Conservation (phyloP, 2,329 filamentous ascomycete genomes). For the Parastagonospora nodorum region DNA sequence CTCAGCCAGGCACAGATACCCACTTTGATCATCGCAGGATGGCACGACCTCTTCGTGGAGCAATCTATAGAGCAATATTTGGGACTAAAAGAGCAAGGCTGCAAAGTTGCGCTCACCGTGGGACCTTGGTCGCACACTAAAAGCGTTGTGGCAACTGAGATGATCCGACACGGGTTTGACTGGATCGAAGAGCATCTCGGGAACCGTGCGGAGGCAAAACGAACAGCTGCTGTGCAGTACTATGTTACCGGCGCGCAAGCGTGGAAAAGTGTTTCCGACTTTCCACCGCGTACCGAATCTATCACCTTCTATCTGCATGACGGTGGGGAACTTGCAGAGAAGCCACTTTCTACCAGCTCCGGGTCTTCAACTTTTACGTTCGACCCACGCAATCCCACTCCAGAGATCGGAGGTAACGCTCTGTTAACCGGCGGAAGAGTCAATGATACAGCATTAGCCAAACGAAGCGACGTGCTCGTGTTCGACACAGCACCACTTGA, state of each 20-base stretch:
- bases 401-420: constrained; percentile 16
- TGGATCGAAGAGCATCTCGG: constrained; percentile 16
- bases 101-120: constrained; percentile 13
- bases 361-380: constrained; percentile 11
- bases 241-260: constrained; percentile 20
- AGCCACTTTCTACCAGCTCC: not conserved
- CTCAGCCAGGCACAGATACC: constrained; percentile 15
- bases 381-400: constrained; percentile 16
- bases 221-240: constrained; percentile 10
- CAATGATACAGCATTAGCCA: constrained; percentile 12
- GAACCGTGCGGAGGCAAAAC: not conserved
- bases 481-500: constrained; percentile 14
- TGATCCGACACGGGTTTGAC: constrained; percentile 3
- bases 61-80: constrained; percentile 22
- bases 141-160: not conserved
- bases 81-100: constrained; percentile 9
- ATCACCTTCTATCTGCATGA: constrained; percentile 2
- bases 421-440: constrained; percentile 8
- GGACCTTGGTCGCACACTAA: constrained; percentile 16
- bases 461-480: constrained; percentile 10
- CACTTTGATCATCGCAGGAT: constrained; percentile 15
- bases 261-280: constrained; percentile 11
- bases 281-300: constrained; percentile 6
- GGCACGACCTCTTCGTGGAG: constrained; percentile 16
- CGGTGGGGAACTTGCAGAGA: not conserved